Evolutionary conservation across 1,139 yeast species (phyloP).

Genomic region (Pichia cactophila): DNA sequence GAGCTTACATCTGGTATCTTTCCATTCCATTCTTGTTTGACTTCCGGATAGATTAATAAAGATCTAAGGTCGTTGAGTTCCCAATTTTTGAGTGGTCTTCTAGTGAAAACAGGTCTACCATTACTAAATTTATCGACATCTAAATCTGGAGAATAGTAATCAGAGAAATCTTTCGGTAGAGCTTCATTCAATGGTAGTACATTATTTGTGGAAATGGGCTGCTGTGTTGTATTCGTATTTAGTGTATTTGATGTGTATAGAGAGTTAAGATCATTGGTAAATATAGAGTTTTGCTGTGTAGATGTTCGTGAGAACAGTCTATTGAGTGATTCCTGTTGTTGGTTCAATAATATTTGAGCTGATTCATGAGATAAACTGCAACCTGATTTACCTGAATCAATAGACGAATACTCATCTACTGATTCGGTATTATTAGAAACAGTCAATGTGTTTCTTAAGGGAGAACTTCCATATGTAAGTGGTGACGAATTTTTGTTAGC

Average conservation of each 20-base stretch:
- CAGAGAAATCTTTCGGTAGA: constrained; percentile 40
- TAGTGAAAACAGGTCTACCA: constrained; percentile 56
- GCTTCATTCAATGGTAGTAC: constrained; percentile 30
- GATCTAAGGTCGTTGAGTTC: constrained; percentile 58
- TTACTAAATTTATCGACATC: constrained; percentile 41
- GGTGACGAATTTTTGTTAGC: neutral
- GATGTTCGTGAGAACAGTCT: constrained; percentile 10
- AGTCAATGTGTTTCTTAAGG: constrained; percentile 14
- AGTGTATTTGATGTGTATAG: constrained; percentile 17
- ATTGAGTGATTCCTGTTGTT: constrained; percentile 13
- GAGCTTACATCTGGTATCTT: constrained; percentile 38
- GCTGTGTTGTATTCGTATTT: constrained; percentile 1
- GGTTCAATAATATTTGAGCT: constrained; percentile 12
- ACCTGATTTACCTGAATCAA: constrained; percentile 19
- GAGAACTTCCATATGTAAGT: constrained; percentile 16
- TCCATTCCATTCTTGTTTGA: constrained; percentile 47
- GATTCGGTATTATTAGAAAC: constrained; percentile 11
- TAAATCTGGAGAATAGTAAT: constrained; percentile 51
- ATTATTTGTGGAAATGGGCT: constrained; percentile 6
- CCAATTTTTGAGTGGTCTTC: constrained; percentile 56
- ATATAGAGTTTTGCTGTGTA: constrained; percentile 15
- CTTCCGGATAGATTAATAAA: constrained; percentile 41
- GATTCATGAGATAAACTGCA: constrained; percentile 14
- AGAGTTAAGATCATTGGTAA: constrained; percentile 15
- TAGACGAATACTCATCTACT: constrained; percentile 19